Evolutionary conservation across 495 filamentous ascomycete genomes (phyloP), one percentile per base, ranked within the genome.

Genomic region (Thermochaetoides thermophila): DNA sequence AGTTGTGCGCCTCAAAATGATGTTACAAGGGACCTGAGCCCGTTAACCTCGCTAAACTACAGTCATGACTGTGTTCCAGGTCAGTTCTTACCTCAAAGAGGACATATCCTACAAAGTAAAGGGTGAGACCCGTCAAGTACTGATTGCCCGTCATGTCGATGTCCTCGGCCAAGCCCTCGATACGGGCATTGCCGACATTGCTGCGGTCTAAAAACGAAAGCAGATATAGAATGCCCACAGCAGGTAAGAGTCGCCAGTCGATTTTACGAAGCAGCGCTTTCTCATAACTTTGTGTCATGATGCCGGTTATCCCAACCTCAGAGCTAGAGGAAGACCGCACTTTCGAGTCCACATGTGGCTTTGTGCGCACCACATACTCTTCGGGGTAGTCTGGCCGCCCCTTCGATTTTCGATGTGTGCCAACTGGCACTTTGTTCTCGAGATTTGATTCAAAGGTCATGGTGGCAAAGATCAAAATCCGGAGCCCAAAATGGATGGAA

Each of bases 51-150:
- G 18, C 10, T 2, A 3, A 16, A 8, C 9, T 5, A 27, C 14
- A 11, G 20, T 0, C 7, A 15, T 10, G n/a, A 38, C n/a, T n/a
- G n/a, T n/a, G n/a, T n/a, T n/a, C n/a, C n/a, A n/a, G n/a, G n/a
- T n/a, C n/a, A n/a, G n/a, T n/a, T n/a, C 38, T 30, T 16, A 50
- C 49, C 32, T 58, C 53, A 29, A 53, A 52, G 9, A 81, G 51
- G 13, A 82, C 75, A 48, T 86, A 86, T 28, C 77, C 78, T 30
- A 84, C 59, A 50, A 84, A 85, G 49, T 80, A 84, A 0, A 85
- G 49, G 0, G 78, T 83, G 22, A 84, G 52, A 0, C 76, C 71
- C 3, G 73, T 76, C 0, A 84, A 60, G 37, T 84, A 83, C 40
- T 82, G 72, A 40, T 82, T 69, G 3, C 74, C 77, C 23, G 71